Evolutionary conservation across 129 eudicot species (phyloP), one percentile per base, ranked within the genome.

Genomic region (Arctium minus): DNA sequence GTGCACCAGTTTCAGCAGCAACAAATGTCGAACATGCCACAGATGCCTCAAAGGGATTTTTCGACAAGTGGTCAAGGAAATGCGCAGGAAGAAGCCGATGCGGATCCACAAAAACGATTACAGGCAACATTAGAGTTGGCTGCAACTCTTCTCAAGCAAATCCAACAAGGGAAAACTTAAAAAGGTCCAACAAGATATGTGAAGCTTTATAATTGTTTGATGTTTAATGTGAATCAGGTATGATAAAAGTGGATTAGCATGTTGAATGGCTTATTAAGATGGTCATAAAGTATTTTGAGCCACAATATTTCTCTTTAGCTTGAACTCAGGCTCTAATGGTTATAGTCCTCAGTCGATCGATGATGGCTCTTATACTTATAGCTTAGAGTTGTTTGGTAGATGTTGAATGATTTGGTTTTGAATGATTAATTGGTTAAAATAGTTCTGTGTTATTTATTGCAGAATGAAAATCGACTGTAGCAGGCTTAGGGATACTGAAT

Each of bases 61-160:
- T 65, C 79, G 15, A 33, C 74, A 2, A 75, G 84, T n/a, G 33
- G 79, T 40, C 89, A 84, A 72, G 81, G 79, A 74, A 89, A 87
- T 29, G 76, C 78, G 8, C 91, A 92, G 68, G 97, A 81, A 73
- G 92, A 82, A 46, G 89, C 77, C 30, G 97, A 93, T 22, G 90
- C 88, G 13, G 98, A 90, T 72, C 94, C 98, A 50, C 97, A 94
- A 92, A 89, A 87, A 74, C 96, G 98, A 8, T 85, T 94, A 69
- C 97, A 94, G 86, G 97, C 97, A 18, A 94, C 98, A 0, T 86
- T 94, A 82, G 97, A 92, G 86, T 70, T 92, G 83, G 98, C 98
- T 11, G 97, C 98, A 0, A 89, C 97, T 76, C 92, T 94, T 81
- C 97, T 94, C 82, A 94, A 94, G 94, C 98, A 92, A 78, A 94